A percentile compares a stretch with the other conserved stretches of the same genome.
These are phyloP conservation scores for Drechslerella coelobrocha DNA, from an alignment of 2,329 filamentous ascomycete genomes.

Conservation along the genomic window DNA sequence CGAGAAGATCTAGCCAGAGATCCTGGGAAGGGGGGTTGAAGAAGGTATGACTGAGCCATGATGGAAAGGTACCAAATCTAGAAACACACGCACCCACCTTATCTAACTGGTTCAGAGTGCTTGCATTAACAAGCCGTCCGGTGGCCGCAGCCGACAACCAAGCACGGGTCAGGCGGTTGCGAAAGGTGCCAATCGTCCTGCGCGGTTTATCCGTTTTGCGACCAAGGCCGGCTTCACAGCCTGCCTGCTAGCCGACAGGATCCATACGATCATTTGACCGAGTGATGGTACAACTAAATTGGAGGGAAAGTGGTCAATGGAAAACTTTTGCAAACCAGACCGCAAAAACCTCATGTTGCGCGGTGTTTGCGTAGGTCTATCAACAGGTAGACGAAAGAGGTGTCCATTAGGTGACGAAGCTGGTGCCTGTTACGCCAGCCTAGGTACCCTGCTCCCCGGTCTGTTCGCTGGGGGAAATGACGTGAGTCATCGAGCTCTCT, in stretches of 20 bases:
- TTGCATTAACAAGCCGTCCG: conserved; percentile 26
- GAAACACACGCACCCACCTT: conserved; percentile 20
- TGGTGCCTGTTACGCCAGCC: conserved; percentile 43
- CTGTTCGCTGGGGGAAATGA: conserved; percentile 26
- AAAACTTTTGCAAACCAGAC: conserved; percentile 23
- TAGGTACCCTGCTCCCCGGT: conserved; percentile 3
- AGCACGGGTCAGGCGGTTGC: conserved; percentile 30
- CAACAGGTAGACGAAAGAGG: conserved; percentile 32
- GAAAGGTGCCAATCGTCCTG: conserved; percentile 40
- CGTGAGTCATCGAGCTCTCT: conserved; percentile 46
- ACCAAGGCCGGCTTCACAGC: conserved; percentile 42
- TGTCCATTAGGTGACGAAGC: conserved; percentile 44
- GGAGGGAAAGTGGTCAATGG: conserved; percentile 20
- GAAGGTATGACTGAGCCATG: conserved; percentile 44
- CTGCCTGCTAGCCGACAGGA: conserved; percentile 50
- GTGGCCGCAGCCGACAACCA: conserved; percentile 23
- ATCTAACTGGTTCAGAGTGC: conserved; percentile 44
- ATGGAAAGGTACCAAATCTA: conserved; percentile 22
- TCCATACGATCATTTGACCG: conserved; percentile 51
- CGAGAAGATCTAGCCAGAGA: conserved; percentile 33
- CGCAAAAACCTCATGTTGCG: conserved; percentile 47
- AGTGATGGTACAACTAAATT: conserved; percentile 12
- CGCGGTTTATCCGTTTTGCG: conserved; percentile 37
- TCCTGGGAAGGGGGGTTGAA: conserved; percentile 26
- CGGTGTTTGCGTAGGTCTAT: conserved; percentile 36